A percentile compares a stretch with the other conserved stretches of the same genome.
Conservation (phyloP, 176 grass and related monocot genomes). For the Aegilops bicornis region DNA sequence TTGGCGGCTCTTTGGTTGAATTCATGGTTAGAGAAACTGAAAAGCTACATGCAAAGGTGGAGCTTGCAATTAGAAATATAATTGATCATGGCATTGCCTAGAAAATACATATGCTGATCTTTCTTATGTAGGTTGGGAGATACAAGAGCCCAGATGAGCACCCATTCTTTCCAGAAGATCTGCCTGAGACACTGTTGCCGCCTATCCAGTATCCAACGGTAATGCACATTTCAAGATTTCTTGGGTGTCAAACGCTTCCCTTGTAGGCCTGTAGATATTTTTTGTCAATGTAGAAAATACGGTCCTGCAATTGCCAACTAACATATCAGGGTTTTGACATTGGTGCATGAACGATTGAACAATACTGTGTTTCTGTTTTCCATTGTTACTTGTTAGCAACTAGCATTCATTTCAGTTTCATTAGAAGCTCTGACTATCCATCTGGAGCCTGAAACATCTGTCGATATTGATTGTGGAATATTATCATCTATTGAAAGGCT, state of each 20-base stretch:
- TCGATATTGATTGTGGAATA: neutral
- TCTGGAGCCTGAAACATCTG: constrained; percentile 1
- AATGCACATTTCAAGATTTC: constrained; percentile 11
- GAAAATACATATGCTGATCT: constrained; percentile 16
- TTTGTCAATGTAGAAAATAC: constrained; percentile 3
- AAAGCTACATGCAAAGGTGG: constrained; percentile 79
- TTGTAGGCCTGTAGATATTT: neutral
- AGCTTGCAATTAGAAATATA: neutral
- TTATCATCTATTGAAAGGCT: constrained; percentile 8
- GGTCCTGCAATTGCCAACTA: neutral
- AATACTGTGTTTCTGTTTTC: neutral
- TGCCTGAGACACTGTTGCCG: constrained; percentile 76
- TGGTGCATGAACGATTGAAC: neutral
- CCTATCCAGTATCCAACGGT: constrained; percentile 87
- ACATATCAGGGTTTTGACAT: neutral
- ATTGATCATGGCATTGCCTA: neutral
- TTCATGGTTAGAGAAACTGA: constrained; percentile 89
- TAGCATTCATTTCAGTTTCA: neutral
- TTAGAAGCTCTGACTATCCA: neutral
- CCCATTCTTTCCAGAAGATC: constrained; percentile 81
- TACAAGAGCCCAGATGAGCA: constrained; percentile 98
- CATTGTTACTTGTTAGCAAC: neutral
- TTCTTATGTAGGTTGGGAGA: constrained; percentile 77
- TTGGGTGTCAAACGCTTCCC: constrained; percentile 9
- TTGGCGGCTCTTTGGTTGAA: constrained; percentile 74